Evolutionary conservation across 495 filamentous ascomycete species (phyloP), one percentile per base, ranked within the genome.

Genomic region (Usnea hakonensis): DNA sequence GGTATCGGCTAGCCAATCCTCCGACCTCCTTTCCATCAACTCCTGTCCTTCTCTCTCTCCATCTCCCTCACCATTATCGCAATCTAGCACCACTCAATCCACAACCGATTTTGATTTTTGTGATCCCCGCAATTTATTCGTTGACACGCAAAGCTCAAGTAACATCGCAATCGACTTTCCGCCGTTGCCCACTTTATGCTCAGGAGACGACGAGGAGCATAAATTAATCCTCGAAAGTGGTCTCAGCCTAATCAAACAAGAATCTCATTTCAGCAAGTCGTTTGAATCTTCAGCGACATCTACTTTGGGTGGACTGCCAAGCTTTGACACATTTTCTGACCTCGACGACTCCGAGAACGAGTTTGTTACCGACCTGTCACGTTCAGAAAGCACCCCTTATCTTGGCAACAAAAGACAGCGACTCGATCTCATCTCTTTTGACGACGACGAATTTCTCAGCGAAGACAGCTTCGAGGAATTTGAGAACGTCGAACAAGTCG

Each of bases 331-430:
- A 63, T 82, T 95, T 62, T 93, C 90, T 26, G 93, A 96, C 67
- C 82, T 96, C 56, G 94, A 96, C 73, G 94, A 96, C 73, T 93
- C 89, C 0, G 93, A 96, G 40, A 91, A 94, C 79, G 91, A 95
- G 67, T 87, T 95, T 67, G 83, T 87, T 60, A 87, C 84, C 73
- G 84, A 85, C 53, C 79, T 96, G 11, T 79, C 83, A 60, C 73
- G 83, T 38, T 79, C 78, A 36, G 78, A 80, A 46, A 87, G 83
- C 71, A 76, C 84, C 16, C 75, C 83, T 60, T 87, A 86, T 70
- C 69, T 84, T 56, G 85, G 86, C 68, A 87, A 83, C 67, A 95
- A 95, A 77, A 84, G 91, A 66, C 90, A 92, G 72, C 86, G 83
- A 33, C 81, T 89, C 38, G 82, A 84, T 65, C 83, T 86, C 5